These are phyloP conservation scores for Quercus gilva DNA, from an alignment of 306 rosid genomes.

Conservation along the genomic window DNA sequence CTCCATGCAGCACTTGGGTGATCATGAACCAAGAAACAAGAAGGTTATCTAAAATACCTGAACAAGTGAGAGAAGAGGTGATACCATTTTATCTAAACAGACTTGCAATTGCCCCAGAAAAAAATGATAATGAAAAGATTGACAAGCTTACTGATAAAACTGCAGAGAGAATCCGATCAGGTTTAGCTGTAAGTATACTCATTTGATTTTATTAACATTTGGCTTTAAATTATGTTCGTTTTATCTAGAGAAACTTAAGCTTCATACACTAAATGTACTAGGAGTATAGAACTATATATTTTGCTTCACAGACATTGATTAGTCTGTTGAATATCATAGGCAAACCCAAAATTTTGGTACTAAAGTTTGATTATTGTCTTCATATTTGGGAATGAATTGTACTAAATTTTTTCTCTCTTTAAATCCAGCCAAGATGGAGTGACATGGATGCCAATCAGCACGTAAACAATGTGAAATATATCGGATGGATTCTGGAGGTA, in stretches of 20 bases:
- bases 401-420: neutral
- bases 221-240: neutral
- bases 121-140: slow-evolving; percentile 60
- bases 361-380: too few species aligned
- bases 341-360: too few species aligned
- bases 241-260: neutral
- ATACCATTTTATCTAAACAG: slow-evolving; percentile 66
- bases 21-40: slow-evolving; percentile 92
- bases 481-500: slow-evolving; percentile 98
- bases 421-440: slow-evolving; percentile 85
- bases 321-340: neutral
- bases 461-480: slow-evolving; percentile 91
- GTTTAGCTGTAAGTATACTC: slow-evolving; percentile 65
- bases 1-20: slow-evolving; percentile 79
- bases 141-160: slow-evolving; percentile 70
- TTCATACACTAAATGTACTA: neutral
- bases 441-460: slow-evolving; percentile 98
- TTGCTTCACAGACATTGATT: neutral
- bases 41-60: slow-evolving; percentile 74
- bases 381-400: neutral
- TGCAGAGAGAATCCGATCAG: slow-evolving; percentile 62
- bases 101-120: slow-evolving; percentile 46
- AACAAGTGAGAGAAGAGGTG: slow-evolving; percentile 71
- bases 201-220: neutral
- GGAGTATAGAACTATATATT: neutral